A percentile compares a stretch with the other conserved stretches of the same genome.
phyloP scores from a whole-genome alignment of 2,329 filamentous ascomycete genomes.

The Byssochlamys sp. region DNA sequence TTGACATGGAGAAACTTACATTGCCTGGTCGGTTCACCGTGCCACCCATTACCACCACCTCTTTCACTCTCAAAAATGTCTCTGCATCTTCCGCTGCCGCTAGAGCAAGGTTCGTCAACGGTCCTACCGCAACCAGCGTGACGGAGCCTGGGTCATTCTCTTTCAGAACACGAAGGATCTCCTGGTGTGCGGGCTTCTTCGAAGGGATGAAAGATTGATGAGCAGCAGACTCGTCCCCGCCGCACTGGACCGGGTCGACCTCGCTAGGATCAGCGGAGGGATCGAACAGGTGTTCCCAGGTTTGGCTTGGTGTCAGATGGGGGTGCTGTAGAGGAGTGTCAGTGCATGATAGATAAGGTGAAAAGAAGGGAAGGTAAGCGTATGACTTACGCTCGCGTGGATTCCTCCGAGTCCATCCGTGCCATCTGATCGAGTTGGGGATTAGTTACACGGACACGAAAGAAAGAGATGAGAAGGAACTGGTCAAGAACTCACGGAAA shows the following conservation, averaged over 20 bases:
- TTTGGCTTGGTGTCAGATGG: constrained; percentile 62
- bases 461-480: background rate
- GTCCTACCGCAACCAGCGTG: constrained; percentile 81
- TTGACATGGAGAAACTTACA: constrained; percentile 39
- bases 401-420: constrained; percentile 68
- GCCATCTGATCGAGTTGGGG: constrained; percentile 48
- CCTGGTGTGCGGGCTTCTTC: constrained; percentile 62
- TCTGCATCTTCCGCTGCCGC: constrained; percentile 82
- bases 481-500: constrained; percentile 57
- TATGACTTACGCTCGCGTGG: constrained; percentile 41
- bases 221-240: constrained; percentile 16
- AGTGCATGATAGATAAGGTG: constrained; percentile 10
- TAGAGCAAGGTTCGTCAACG: constrained; percentile 83
- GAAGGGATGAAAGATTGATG: constrained; percentile 64
- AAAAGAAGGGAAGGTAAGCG: background rate
- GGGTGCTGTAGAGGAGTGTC: constrained; percentile 46
- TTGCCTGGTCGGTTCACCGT: constrained; percentile 73
- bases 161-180: constrained; percentile 76
- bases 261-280: constrained; percentile 32
- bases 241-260: constrained; percentile 38
- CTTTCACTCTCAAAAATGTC: constrained; percentile 77
- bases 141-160: constrained; percentile 76
- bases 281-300: constrained; percentile 62
- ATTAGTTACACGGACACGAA: background rate
- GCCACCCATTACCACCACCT: constrained; percentile 92